phyloP scores from a whole-genome alignment of 2,329 filamentous ascomycete genomes.

The Cladosporium sp. region DNA sequence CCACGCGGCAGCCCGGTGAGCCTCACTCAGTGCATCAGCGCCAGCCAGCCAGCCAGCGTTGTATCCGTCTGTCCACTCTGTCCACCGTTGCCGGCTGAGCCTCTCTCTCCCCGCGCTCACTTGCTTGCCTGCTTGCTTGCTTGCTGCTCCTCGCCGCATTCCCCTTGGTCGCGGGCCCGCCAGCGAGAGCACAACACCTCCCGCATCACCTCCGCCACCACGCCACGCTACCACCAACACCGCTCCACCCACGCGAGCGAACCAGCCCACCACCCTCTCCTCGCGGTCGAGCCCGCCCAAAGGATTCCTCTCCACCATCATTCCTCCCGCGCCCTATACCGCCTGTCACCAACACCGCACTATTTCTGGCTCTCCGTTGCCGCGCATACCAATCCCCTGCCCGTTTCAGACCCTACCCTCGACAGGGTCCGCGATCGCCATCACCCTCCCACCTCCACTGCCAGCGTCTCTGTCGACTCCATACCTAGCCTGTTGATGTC shows the following conservation, averaged over 20 bases:
- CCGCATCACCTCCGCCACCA: constrained; percentile 12
- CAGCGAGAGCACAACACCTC: constrained; percentile 13
- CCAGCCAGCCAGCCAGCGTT: too few species aligned
- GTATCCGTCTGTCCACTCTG: not conserved
- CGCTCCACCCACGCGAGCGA: constrained; percentile 3
- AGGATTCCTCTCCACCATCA: not conserved
- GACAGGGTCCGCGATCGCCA: constrained; percentile 20
- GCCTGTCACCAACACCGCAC: constrained; percentile 11
- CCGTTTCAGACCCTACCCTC: constrained; percentile 16
- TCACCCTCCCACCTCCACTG: constrained; percentile 6
- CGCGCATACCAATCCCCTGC: constrained; percentile 19
- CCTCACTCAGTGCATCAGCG: not conserved
- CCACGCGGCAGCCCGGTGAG: not conserved
- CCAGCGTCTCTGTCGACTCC: constrained; percentile 7
- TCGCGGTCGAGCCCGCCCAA: not conserved
- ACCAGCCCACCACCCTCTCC: not conserved
- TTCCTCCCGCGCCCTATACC: constrained; percentile 14
- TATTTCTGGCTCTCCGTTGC: constrained; percentile 18
- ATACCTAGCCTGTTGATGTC: constrained; percentile 18
- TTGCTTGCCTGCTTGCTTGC: not conserved
- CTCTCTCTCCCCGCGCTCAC: not conserved
- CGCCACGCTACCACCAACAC: constrained; percentile 11
- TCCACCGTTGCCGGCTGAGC: too few species aligned
- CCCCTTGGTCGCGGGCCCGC: not conserved
- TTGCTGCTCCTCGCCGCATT: not conserved